These are phyloP conservation scores for Calonectria henricotiae DNA, from an alignment of 2,329 filamentous ascomycete species.

Conservation along the genomic window DNA sequence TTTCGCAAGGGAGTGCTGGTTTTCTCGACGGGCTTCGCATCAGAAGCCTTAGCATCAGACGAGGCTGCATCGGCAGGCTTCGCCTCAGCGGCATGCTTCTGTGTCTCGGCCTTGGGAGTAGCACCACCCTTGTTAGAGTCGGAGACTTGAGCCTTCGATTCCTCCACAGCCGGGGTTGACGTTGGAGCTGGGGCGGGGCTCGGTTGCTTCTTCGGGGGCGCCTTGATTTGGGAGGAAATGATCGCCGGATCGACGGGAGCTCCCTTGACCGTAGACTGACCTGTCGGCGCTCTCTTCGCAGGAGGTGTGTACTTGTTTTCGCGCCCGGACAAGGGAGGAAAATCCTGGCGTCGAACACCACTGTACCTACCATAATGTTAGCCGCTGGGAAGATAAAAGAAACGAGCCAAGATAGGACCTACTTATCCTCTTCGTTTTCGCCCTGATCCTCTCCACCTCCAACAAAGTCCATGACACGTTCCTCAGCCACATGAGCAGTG, in stretches of 20 bases:
- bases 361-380: constrained; percentile 78
- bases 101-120: constrained; percentile 49
- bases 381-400: background rate
- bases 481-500: constrained; percentile 91
- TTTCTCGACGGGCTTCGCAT: constrained; percentile 53
- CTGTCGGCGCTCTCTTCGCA: constrained; percentile 85
- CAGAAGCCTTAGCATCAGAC: constrained; percentile 54
- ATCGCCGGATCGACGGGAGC: constrained; percentile 90
- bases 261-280: constrained; percentile 81
- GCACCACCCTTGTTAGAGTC: constrained; percentile 55
- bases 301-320: constrained; percentile 91
- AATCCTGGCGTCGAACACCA: constrained; percentile 86
- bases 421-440: constrained; percentile 95
- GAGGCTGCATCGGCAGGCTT: constrained; percentile 49
- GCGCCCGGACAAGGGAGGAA: constrained; percentile 74
- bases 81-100: constrained; percentile 51
- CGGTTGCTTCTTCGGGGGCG: constrained; percentile 60
- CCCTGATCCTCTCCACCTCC: constrained; percentile 73
- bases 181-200: constrained; percentile 34
- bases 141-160: constrained; percentile 48
- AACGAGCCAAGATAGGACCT: constrained; percentile 53
- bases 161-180: constrained; percentile 44
- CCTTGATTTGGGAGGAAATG: constrained; percentile 86
- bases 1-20: constrained; percentile 50
- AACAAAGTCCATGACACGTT: constrained; percentile 82